phyloP scores from a whole-genome alignment of 2,329 filamentous ascomycete species.

The Orbilia ellipsospora region DNA sequence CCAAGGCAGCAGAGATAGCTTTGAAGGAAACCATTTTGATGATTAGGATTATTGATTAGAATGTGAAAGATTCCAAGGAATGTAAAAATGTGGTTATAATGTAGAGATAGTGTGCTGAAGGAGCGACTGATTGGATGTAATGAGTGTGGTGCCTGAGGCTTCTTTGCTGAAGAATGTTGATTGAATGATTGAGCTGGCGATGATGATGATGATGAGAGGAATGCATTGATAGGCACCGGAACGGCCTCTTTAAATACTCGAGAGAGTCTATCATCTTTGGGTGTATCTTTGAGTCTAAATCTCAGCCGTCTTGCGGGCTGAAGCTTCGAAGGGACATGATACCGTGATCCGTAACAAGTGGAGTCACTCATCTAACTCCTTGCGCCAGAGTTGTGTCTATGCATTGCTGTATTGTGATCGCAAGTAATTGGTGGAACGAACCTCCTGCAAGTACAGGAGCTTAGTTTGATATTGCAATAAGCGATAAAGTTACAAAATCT shows the following conservation, averaged over 20 bases:
- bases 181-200: conserved; percentile 55
- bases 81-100: conserved; percentile 15
- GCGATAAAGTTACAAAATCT: not conserved
- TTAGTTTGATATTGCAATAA: conserved; percentile 22
- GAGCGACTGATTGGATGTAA: conserved; percentile 40
- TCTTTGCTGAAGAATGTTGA: conserved; percentile 53
- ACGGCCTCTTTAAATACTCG: conserved; percentile 49
- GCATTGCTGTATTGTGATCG: not conserved
- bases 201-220: conserved; percentile 41
- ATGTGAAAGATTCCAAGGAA: conserved; percentile 35
- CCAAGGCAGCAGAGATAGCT: conserved; percentile 47
- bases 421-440: not conserved
- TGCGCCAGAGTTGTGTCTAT: conserved; percentile 12
- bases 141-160: conserved; percentile 53
- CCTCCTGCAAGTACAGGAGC: conserved; percentile 41
- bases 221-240: conserved; percentile 27
- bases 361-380: conserved; percentile 35
- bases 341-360: conserved; percentile 4
- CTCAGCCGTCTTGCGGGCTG: conserved; percentile 6
- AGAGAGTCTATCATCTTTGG: conserved; percentile 17
- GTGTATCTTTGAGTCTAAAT: not conserved
- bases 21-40: conserved; percentile 54
- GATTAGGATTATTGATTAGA: conserved; percentile 54
- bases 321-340: conserved; percentile 2
- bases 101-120: conserved; percentile 26